Conservation (phyloP, 306 rosid genomes). For the Sechiopsis laciniata region DNA sequence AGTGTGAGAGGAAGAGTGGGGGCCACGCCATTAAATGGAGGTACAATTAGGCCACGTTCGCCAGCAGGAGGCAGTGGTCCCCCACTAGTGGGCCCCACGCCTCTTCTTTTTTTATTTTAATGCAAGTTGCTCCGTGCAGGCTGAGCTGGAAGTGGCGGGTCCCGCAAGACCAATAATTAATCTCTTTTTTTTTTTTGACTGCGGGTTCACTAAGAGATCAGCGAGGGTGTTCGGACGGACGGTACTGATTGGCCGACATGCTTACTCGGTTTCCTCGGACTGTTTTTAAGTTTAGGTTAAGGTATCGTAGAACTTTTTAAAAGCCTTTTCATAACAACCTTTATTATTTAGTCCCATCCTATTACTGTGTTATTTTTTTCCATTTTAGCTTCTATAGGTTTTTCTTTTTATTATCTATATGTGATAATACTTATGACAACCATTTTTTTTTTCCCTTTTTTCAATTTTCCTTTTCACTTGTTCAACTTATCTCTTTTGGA, state of each 20-base stretch:
- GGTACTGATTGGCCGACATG: background rate
- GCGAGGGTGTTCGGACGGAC: too few relatives aligned
- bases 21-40: background rate
- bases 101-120: background rate
- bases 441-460: too few relatives aligned
- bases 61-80: conserved; percentile 1
- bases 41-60: conserved; percentile 15
- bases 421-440: too few relatives aligned
- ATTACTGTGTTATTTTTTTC: too few relatives aligned
- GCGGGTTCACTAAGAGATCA: background rate
- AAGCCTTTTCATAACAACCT: too few relatives aligned
- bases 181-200: too few relatives aligned
- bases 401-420: too few relatives aligned
- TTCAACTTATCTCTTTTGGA: too few relatives aligned
- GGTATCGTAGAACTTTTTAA: too few relatives aligned
- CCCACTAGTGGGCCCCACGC: background rate
- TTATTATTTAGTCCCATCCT: too few relatives aligned
- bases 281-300: background rate
- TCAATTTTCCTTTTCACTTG: too few relatives aligned
- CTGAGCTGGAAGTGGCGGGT: background rate
- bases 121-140: background rate
- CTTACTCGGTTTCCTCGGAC: conserved; percentile 4
- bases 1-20: background rate
- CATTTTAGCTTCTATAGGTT: too few relatives aligned
- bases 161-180: background rate